Conservation (phyloP, 805 yeast genomes). For the Metschnikowia santaceciliae region DNA sequence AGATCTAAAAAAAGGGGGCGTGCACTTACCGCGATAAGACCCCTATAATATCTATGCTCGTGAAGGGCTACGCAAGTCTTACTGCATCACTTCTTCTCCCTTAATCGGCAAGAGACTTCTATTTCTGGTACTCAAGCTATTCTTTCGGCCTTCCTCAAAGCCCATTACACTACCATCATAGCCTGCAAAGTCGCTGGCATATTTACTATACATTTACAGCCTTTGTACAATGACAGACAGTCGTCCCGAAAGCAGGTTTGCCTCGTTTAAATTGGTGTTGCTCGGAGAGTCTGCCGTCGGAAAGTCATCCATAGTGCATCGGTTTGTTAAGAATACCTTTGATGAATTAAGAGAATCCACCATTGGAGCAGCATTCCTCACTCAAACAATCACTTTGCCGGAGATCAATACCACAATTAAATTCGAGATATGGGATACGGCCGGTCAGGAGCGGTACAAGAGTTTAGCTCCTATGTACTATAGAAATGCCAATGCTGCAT, state of each 20-base stretch:
- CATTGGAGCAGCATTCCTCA: constrained; percentile 94
- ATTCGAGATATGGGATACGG: constrained; percentile 95
- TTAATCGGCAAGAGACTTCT: background rate
- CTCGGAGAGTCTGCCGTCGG: constrained; percentile 99
- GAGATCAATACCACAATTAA: constrained; percentile 72
- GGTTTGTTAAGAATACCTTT: constrained; percentile 92
- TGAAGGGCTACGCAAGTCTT: background rate
- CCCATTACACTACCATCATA: background rate
- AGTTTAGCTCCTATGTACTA: constrained; percentile 96
- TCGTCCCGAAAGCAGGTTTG: constrained; percentile 15
- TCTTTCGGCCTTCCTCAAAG: background rate
- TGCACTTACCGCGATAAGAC: constrained; percentile 8
- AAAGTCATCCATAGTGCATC: constrained; percentile 83
- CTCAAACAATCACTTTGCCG: constrained; percentile 84
- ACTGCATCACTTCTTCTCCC: background rate
- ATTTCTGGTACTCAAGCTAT: background rate
- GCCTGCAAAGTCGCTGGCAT: background rate
- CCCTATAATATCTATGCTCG: background rate
- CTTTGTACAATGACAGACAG: constrained; percentile 3
- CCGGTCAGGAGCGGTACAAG: constrained; percentile 97
- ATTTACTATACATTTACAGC: background rate
- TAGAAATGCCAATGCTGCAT: constrained; percentile 94
- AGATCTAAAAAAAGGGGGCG: constrained; percentile 3
- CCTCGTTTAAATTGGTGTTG: constrained; percentile 83
- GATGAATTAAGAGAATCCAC: constrained; percentile 98